Percentiles rank a stretch among this genome's conserved stretches.
These are phyloP conservation scores for Astrothelium macrocarpum DNA, from an alignment of 495 filamentous ascomycete genomes.

Conservation along the genomic window DNA sequence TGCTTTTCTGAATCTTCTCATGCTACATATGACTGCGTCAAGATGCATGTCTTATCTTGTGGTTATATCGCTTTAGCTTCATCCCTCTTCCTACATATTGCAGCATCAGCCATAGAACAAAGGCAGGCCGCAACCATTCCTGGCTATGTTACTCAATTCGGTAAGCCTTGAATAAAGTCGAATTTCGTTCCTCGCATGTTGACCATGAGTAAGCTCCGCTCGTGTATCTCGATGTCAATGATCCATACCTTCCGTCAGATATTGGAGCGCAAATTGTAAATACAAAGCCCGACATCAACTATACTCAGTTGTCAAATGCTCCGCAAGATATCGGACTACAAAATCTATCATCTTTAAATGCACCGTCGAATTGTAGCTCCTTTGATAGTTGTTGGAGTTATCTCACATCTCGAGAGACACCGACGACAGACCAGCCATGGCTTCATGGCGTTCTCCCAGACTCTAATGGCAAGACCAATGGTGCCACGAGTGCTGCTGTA, in stretches of 20 bases:
- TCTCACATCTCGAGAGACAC: slow-evolving; percentile 1
- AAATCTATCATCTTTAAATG: slow-evolving; percentile 35
- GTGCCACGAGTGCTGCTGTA: slow-evolving; percentile 39
- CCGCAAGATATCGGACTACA: slow-evolving; percentile 41
- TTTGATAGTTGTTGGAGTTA: neutral
- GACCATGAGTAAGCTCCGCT: slow-evolving; percentile 23
- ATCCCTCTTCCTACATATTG: neutral
- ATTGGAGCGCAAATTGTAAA: slow-evolving; percentile 44
- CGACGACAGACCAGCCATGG: slow-evolving; percentile 41
- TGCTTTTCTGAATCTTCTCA: too few species aligned
- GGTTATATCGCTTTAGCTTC: neutral
- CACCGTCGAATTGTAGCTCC: slow-evolving; percentile 19
- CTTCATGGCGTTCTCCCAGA: slow-evolving; percentile 35
- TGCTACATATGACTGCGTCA: too few species aligned
- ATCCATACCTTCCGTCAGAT: slow-evolving; percentile 49
- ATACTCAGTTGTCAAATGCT: slow-evolving; percentile 33
- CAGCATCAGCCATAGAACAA: neutral
- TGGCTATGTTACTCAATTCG: slow-evolving; percentile 7
- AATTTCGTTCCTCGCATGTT: neutral
- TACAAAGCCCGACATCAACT: slow-evolving; percentile 46
- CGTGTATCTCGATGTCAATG: slow-evolving; percentile 24
- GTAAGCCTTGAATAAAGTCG: neutral
- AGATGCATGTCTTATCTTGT: too few species aligned
- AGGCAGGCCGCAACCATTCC: slow-evolving; percentile 3
- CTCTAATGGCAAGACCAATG: slow-evolving; percentile 35